These are phyloP conservation scores for Spathaspora arborariae DNA, from an alignment of 805 yeast species.

Conservation along the genomic window DNA sequence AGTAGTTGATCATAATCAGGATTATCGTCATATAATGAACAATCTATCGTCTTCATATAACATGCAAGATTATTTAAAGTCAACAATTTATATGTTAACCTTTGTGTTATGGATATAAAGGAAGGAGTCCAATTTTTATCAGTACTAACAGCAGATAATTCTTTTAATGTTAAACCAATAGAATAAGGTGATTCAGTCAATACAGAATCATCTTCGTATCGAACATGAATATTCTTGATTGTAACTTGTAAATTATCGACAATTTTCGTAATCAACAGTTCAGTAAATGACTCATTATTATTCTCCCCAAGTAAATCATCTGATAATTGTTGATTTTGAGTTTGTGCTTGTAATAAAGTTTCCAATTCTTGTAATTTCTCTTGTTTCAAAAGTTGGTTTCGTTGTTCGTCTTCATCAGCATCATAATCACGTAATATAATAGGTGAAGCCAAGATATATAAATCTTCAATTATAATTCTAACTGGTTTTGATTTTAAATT, in stretches of 20 bases:
- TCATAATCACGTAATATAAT: conserved; percentile 53
- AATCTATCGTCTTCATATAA: conserved; percentile 76
- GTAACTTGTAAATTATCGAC: conserved; percentile 91
- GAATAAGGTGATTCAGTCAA: conserved; percentile 77
- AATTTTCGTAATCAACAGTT: conserved; percentile 80
- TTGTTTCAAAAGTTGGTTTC: conserved; percentile 58
- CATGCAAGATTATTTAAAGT: conserved; percentile 70
- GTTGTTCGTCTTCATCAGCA: conserved; percentile 54
- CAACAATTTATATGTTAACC: conserved; percentile 70
- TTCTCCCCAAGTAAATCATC: conserved; percentile 28
- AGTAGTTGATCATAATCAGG: neutral
- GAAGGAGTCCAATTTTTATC: conserved; percentile 82
- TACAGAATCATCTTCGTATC: conserved; percentile 79
- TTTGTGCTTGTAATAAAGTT: conserved; percentile 49
- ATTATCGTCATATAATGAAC: neutral
- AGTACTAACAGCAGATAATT: conserved; percentile 88
- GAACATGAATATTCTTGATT: conserved; percentile 82
- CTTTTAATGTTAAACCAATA: conserved; percentile 77
- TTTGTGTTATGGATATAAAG: conserved; percentile 68
- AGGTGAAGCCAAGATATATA: conserved; percentile 78
- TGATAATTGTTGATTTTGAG: conserved; percentile 23
- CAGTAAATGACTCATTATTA: conserved; percentile 79
- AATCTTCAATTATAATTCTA: conserved; percentile 80
- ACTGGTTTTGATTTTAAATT: conserved; percentile 91
- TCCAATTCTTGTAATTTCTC: conserved; percentile 67